Base-by-base conservation (phyloP, 225 moss, liverwort and hornwort species). In the Polytrichum formosum region DNA sequence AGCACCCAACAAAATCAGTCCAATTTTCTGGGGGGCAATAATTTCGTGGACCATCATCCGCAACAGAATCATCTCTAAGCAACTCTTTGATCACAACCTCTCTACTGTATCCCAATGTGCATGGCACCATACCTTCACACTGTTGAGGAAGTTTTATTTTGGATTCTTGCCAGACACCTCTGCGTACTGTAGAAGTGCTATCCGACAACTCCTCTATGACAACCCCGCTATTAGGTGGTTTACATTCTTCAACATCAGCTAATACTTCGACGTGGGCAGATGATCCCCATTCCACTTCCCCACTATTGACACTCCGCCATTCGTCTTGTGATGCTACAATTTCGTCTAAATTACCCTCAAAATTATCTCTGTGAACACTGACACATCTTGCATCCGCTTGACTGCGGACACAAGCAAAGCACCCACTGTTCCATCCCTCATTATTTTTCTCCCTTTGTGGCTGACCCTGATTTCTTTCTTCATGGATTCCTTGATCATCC, bases 251-350 rank as follows among this genome's bases (percentile, higher is more conserved):
- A 26, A 54, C 68, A 26, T 68, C 68, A 13, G 10, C 19, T 1
- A 27, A 5, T 68, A 27, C 5, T 26, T 46, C 46, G 46, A 18
- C 55, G 17, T 68, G 27, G 10, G 6, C 53, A 10, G 16, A 27
- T 5, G 68, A 68, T n/a, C 68, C 68, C 68, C 68, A 68, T 26
- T 68, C 55, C 25, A 55, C 68, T 28, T 68, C 54, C 23, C 28
- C 68, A 28, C 68, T 68, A 25, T 23, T 55, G 6, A 21, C 68
- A 20, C 68, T 67, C 23, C 46, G 23, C 67, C 67, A 67, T n/a
- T 67, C 68, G 21, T 66, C 66, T 37, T 23, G 29, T 3, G 66
- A 25, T 33, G 19, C 66, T 37, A 66, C 7, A 66, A 30, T 46
- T 46, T 46, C 16, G 46, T 46, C 46, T 46, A 46, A 46, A 46